These are phyloP conservation scores for Pilatotrama ljubarskyi DNA, from an alignment of 768 basidiomycete genomes.

Conservation along the genomic window DNA sequence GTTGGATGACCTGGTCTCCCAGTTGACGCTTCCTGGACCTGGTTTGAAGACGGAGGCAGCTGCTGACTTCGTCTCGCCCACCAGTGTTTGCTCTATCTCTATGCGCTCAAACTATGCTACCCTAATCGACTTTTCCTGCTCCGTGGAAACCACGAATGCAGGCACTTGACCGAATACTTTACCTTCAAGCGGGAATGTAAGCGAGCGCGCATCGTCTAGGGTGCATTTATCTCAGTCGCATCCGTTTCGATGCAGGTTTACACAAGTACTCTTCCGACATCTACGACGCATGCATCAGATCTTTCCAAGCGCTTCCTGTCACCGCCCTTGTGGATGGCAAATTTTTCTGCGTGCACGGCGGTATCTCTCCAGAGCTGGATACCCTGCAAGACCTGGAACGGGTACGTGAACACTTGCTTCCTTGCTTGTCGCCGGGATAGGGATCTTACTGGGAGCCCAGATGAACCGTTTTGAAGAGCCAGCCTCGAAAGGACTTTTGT, in stretches of 20 bases:
- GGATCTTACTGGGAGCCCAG: constrained; percentile 39
- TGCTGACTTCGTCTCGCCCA: too few species aligned
- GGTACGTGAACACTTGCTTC: constrained; percentile 37
- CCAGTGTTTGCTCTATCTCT: constrained; percentile 90
- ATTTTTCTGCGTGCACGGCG: constrained; percentile 98
- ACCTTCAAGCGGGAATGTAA: constrained; percentile 97
- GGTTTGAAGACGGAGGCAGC: too few species aligned
- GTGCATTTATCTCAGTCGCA: neutral
- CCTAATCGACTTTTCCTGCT: constrained; percentile 81
- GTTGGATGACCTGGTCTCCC: too few species aligned
- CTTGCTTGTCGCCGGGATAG: neutral
- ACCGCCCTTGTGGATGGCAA: constrained; percentile 91
- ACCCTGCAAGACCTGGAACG: constrained; percentile 71
- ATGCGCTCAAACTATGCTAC: constrained; percentile 88
- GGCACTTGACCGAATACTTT: constrained; percentile 95
- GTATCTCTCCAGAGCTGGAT: constrained; percentile 84
- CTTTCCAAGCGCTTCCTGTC: constrained; percentile 88
- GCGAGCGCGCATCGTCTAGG: constrained; percentile 21
- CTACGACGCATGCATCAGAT: constrained; percentile 90
- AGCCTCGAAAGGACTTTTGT: constrained; percentile 86
- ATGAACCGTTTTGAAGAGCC: constrained; percentile 94
- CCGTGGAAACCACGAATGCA: constrained; percentile 96
- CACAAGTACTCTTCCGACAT: constrained; percentile 87
- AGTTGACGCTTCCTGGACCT: too few species aligned
- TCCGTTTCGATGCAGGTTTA: constrained; percentile 50